A percentile compares a stretch with the other conserved stretches of the same genome.
Conservation (phyloP, 2,329 filamentous ascomycete genomes). For the Penicillium nordicum region DNA sequence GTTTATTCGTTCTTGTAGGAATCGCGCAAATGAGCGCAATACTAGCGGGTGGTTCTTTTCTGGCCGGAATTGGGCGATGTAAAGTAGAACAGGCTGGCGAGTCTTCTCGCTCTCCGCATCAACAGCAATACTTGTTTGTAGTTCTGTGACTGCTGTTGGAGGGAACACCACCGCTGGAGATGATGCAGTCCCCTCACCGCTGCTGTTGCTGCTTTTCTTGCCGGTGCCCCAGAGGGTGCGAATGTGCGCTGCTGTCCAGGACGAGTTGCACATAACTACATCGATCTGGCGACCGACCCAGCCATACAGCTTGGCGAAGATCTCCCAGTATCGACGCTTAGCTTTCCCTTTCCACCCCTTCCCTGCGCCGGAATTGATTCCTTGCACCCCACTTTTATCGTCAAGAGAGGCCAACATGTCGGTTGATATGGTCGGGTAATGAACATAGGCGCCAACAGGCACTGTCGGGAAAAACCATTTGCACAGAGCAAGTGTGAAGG, state of each 20-base stretch:
- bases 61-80: constrained; percentile 94
- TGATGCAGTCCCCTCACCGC: constrained; percentile 28
- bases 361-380: constrained; percentile 81
- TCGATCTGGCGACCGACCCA: constrained; percentile 80
- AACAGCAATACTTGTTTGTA: constrained; percentile 71
- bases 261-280: constrained; percentile 95
- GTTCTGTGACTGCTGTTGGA: constrained; percentile 82
- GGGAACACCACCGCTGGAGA: constrained; percentile 72
- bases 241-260: constrained; percentile 86
- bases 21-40: constrained; percentile 76
- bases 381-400: constrained; percentile 60
- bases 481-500: constrained; percentile 78
- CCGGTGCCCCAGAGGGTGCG: constrained; percentile 69
- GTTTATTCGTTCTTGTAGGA: constrained; percentile 56
- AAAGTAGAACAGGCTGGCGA: constrained; percentile 72
- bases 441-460: constrained; percentile 88
- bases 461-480: constrained; percentile 77
- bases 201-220: constrained; percentile 42
- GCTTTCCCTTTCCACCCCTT: constrained; percentile 64
- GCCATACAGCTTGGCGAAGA: constrained; percentile 79
- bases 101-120: constrained; percentile 64
- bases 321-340: constrained; percentile 81
- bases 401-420: constrained; percentile 90
- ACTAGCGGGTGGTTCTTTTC: constrained; percentile 95
- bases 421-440: constrained; percentile 97